These are phyloP conservation scores for Leccinum incarnatum DNA, from an alignment of 768 basidiomycete species.

Conservation along the genomic window DNA sequence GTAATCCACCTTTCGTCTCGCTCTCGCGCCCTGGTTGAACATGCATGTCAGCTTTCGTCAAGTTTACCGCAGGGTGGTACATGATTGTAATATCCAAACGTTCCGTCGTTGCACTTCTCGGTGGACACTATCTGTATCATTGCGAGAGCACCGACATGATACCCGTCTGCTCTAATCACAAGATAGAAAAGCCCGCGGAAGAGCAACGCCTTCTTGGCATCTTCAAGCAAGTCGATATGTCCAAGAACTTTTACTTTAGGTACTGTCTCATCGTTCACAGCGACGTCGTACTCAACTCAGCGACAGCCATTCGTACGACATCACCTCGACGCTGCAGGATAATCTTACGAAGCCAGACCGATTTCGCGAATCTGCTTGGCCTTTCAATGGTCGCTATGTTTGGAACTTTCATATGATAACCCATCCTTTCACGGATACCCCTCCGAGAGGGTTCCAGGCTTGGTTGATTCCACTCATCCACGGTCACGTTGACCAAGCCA, in stretches of 20 bases:
- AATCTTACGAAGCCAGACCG: constrained; percentile 70
- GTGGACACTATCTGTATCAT: constrained; percentile 95
- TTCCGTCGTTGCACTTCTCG: constrained; percentile 88
- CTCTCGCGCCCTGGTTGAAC: not conserved
- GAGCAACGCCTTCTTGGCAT: constrained; percentile 85
- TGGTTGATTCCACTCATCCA: constrained; percentile 94
- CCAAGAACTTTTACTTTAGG: constrained; percentile 99
- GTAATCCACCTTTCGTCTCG: constrained; percentile 35
- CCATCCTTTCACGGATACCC: constrained; percentile 53
- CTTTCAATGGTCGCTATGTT: constrained; percentile 84
- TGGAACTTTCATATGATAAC: constrained; percentile 93
- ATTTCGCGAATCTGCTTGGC: constrained; percentile 47
- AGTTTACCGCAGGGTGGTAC: constrained; percentile 95
- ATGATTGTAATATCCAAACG: constrained; percentile 89
- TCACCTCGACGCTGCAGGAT: constrained; percentile 93
- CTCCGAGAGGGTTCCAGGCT: constrained; percentile 49
- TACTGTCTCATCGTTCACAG: constrained; percentile 25
- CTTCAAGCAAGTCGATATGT: constrained; percentile 96
- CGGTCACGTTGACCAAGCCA: constrained; percentile 97
- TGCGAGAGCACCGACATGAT: constrained; percentile 89
- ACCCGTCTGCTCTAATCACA: constrained; percentile 74
- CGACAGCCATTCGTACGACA: constrained; percentile 88
- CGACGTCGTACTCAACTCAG: not conserved
- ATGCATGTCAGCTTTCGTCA: constrained; percentile 66
- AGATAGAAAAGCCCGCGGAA: constrained; percentile 82